These are phyloP conservation scores for Fusarium multiceps DNA, from an alignment of 2,329 filamentous ascomycete species.

Conservation along the genomic window DNA sequence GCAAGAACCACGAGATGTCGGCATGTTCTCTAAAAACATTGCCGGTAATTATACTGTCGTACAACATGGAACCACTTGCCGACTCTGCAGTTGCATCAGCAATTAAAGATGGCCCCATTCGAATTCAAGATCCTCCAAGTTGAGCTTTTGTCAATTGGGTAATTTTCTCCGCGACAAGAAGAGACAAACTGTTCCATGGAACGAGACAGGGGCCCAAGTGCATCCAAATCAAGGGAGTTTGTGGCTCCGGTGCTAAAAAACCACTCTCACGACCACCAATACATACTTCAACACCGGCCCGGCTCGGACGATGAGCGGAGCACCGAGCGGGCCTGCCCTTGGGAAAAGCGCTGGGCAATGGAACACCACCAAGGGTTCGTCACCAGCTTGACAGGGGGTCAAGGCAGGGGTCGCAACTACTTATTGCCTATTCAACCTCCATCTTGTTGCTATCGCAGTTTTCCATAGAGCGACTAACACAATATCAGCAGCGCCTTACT, in stretches of 20 bases:
- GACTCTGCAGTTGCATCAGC: constrained; percentile 5
- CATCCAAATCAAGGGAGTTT: constrained; percentile 28
- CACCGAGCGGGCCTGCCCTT: constrained; percentile 38
- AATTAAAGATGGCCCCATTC: constrained; percentile 20
- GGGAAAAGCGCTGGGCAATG: constrained; percentile 24
- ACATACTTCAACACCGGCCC: constrained; percentile 38
- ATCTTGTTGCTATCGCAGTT: constrained; percentile 28
- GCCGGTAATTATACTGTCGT: neutral
- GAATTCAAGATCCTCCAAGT: constrained; percentile 2
- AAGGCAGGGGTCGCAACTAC: constrained; percentile 16
- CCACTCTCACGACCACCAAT: constrained; percentile 28
- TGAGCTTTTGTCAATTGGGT: constrained; percentile 20
- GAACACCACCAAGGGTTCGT: constrained; percentile 22
- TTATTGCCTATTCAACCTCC: constrained; percentile 17
- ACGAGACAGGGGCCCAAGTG: constrained; percentile 29
- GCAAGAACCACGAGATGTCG: neutral
- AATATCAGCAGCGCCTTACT: constrained; percentile 19
- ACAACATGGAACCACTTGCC: constrained; percentile 1
- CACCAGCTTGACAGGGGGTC: constrained; percentile 27
- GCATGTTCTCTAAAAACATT: neutral
- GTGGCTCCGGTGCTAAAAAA: constrained; percentile 36
- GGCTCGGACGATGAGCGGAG: constrained; percentile 46
- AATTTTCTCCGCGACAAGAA: constrained; percentile 25
- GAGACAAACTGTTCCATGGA: constrained; percentile 18
- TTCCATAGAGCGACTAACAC: constrained; percentile 17